These are phyloP conservation scores for Trichothecium roseum DNA, from an alignment of 2,329 filamentous ascomycete genomes.

Conservation along the genomic window DNA sequence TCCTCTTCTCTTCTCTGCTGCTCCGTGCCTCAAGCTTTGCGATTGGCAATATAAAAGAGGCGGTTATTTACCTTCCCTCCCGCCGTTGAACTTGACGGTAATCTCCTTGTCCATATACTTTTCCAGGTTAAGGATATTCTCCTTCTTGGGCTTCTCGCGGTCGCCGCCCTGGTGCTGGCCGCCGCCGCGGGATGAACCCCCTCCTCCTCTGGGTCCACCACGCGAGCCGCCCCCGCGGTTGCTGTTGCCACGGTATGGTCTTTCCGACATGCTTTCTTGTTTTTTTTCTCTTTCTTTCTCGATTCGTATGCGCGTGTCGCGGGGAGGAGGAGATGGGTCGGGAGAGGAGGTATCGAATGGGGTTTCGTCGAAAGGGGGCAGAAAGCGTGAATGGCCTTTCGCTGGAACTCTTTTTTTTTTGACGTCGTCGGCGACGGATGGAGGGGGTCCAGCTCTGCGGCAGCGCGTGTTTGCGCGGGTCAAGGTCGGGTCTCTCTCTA, in stretches of 20 bases:
- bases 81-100: slow-evolving; percentile 92
- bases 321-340: slow-evolving; percentile 4
- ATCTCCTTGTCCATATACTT: slow-evolving; percentile 98
- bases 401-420: too few species aligned
- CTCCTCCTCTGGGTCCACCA: slow-evolving; percentile 29
- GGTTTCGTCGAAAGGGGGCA: too few species aligned
- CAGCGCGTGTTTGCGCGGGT: too few species aligned
- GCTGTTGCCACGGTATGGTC: slow-evolving; percentile 31
- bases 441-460: too few species aligned
- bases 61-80: slow-evolving; percentile 67
- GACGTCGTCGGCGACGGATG: too few species aligned
- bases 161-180: slow-evolving; percentile 46
- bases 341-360: slow-evolving; percentile 7
- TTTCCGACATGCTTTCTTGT: slow-evolving; percentile 43
- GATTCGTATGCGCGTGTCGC: slow-evolving; percentile 10
- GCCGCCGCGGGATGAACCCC: slow-evolving; percentile 14
- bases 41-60: too few species aligned
- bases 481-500: too few species aligned
- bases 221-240: slow-evolving; percentile 38
- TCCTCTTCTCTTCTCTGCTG: too few species aligned
- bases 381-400: too few species aligned
- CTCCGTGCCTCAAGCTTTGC: too few species aligned
- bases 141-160: slow-evolving; percentile 83
- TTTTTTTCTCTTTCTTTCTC: too few species aligned
- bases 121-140: slow-evolving; percentile 89